Evolutionary conservation across 2,329 filamentous ascomycete genomes (phyloP).

Genomic region (Ophiostoma tasmaniense): DNA sequence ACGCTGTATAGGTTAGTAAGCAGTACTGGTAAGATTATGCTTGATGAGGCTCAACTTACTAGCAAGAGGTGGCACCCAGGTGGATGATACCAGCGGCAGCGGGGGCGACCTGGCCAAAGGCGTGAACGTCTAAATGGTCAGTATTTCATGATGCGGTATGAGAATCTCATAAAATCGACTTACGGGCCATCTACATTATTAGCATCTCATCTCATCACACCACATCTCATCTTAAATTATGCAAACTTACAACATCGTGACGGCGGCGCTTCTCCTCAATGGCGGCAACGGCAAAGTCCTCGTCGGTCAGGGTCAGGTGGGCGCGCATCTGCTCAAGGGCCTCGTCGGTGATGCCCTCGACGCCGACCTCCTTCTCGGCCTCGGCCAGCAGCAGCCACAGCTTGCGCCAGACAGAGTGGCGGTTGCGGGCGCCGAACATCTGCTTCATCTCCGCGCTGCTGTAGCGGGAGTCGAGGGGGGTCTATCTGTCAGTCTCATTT

Average conservation of each 20-base stretch:
- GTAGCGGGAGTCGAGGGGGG: conserved; percentile 63
- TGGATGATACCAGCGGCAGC: conserved; percentile 79
- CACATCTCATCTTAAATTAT: not conserved
- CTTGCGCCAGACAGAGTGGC: conserved; percentile 71
- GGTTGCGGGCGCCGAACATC: conserved; percentile 69
- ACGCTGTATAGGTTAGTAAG: conserved; percentile 14
- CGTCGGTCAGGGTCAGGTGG: conserved; percentile 33
- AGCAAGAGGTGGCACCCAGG: conserved; percentile 54
- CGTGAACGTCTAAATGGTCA: conserved; percentile 51
- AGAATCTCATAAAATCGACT: not conserved
- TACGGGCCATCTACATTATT: not conserved
- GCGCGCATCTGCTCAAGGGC: conserved; percentile 69
- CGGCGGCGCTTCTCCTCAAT: conserved; percentile 67
- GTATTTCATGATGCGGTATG: not conserved
- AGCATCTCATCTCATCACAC: not conserved
- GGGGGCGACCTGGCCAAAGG: conserved; percentile 64
- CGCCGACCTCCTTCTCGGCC: conserved; percentile 69
- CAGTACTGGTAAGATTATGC: not conserved
- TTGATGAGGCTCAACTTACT: conserved; percentile 14
- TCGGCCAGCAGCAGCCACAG: conserved; percentile 83
- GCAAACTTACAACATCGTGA: conserved; percentile 36
- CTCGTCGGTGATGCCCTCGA: conserved; percentile 60
- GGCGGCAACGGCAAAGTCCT: conserved; percentile 65
- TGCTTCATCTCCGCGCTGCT: conserved; percentile 66
- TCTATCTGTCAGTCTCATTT: conserved; percentile 39